A percentile compares a stretch with the other conserved stretches of the same genome.
Conservation (phyloP, 176 grass and related monocot genomes). For the Paspalum vaginatum region DNA sequence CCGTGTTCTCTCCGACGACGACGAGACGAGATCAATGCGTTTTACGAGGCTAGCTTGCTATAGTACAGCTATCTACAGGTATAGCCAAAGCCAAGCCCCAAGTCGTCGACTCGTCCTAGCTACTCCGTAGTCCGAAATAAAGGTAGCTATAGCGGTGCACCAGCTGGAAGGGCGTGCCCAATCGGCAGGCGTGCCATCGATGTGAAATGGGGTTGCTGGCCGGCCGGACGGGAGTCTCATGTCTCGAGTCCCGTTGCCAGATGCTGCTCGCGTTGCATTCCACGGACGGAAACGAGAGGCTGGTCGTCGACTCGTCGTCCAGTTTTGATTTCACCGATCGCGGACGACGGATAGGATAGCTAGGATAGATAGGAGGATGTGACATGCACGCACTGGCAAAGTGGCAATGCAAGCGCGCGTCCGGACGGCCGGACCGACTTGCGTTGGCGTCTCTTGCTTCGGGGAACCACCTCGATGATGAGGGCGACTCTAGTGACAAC, state of each 20-base stretch:
- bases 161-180: background rate
- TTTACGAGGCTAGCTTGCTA: no score
- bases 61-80: background rate
- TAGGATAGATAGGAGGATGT: slow-evolving; percentile 24
- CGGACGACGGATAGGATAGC: no score
- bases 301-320: no score
- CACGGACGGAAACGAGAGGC: slow-evolving; percentile 42
- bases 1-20: no score
- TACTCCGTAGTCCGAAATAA: slow-evolving; percentile 16
- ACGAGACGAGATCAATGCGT: no score
- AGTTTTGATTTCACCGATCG: slow-evolving; percentile 5
- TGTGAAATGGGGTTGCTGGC: slow-evolving; percentile 47
- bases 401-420: background rate
- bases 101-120: background rate
- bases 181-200: slow-evolving; percentile 38
- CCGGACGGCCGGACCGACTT: slow-evolving; percentile 4
- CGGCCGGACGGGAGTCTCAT: no score
- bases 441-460: background rate
- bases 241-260: no score
- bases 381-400: slow-evolving; percentile 26
- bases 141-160: background rate
- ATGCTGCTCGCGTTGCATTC: no score
- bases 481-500: slow-evolving; percentile 35
- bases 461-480: slow-evolving; percentile 48
- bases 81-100: background rate